Evolutionary conservation across 768 basidiomycete species (phyloP), one percentile per base, ranked within the genome.

Genomic region (Rubroboletus pulcherrimus): DNA sequence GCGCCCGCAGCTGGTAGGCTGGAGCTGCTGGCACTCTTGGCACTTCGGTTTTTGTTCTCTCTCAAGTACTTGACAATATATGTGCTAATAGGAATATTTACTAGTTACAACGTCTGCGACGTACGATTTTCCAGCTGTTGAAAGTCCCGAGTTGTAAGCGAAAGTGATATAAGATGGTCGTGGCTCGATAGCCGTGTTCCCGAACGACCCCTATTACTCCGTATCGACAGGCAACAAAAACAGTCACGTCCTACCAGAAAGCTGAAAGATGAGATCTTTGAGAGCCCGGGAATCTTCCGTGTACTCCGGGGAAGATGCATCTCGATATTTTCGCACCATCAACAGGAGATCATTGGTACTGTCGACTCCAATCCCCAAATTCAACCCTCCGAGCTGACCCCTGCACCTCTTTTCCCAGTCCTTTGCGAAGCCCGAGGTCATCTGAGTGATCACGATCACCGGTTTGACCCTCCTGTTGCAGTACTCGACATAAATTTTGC

Each of bases 401-500:
- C 12, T 57, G 24, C 66, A 67, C 47, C 60, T 65, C 52, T 42
- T 40, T 21, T 61, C 52, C 66, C 65, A 69, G 15, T 45, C 48
- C 17, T 12, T 34, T 24, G 45, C 59, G 7, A 57, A 58, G 0
- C 57, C 49, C 3, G 53, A 35, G 39, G 59, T 51, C 67, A 67
- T 69, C 29, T 64, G 65, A 30, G 65, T 67, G 12, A 67, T 61
- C 19, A 67, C 55, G 39, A 67, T 42, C 43, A 66, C 65, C 10
- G 67, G 66, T 47, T 54, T 66, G 46, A 64, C 65, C 51, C 14
- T 69, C 59, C 33, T 59, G 21, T 53, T 29, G 38, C 67, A 67
- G 39, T 66, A 67, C n/a, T 67, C 53, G 54, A 60, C 59, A 37
- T 64, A 67, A 24, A 67, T 59, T 37, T 58, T 64, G 62, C 62